A percentile compares a stretch with the other conserved stretches of the same genome.
phyloP scores from a whole-genome alignment of 2,329 filamentous ascomycete species.

The Arachnomyces sp. region DNA sequence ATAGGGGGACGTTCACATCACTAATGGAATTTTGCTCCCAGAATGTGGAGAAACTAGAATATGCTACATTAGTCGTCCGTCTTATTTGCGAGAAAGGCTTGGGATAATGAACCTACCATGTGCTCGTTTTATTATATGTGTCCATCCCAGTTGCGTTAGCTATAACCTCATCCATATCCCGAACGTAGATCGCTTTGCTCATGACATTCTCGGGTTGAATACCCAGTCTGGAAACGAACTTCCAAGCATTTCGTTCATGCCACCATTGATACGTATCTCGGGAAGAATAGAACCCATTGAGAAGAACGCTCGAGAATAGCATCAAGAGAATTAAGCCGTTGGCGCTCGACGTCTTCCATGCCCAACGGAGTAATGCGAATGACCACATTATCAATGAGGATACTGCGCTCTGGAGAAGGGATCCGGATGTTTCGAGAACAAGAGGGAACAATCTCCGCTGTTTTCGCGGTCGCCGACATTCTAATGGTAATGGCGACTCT shows the following conservation, averaged over 20 bases:
- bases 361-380: slow-evolving; percentile 56
- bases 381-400: slow-evolving; percentile 72
- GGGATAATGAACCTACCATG: slow-evolving; percentile 23
- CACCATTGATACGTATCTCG: slow-evolving; percentile 73
- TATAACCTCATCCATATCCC: slow-evolving; percentile 65
- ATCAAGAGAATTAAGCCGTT: slow-evolving; percentile 66
- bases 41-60: slow-evolving; percentile 33
- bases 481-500: slow-evolving; percentile 25
- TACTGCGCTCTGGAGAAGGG: slow-evolving; percentile 65
- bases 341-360: slow-evolving; percentile 62
- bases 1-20: slow-evolving; percentile 24
- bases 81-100: neutral
- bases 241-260: slow-evolving; percentile 69
- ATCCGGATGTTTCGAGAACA: slow-evolving; percentile 64
- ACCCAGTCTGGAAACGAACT: slow-evolving; percentile 75
- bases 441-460: slow-evolving; percentile 59
- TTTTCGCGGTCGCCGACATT: slow-evolving; percentile 50
- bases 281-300: slow-evolving; percentile 69
- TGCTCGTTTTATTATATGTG: slow-evolving; percentile 21
- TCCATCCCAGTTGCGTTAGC: slow-evolving; percentile 27
- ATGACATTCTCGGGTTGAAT: slow-evolving; percentile 71
- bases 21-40: slow-evolving; percentile 32
- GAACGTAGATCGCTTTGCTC: slow-evolving; percentile 77
- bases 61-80: neutral
- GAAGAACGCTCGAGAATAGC: slow-evolving; percentile 59